These are phyloP conservation scores for Fusarium guadeloupense DNA, from an alignment of 2,329 filamentous ascomycete genomes.

Conservation along the genomic window DNA sequence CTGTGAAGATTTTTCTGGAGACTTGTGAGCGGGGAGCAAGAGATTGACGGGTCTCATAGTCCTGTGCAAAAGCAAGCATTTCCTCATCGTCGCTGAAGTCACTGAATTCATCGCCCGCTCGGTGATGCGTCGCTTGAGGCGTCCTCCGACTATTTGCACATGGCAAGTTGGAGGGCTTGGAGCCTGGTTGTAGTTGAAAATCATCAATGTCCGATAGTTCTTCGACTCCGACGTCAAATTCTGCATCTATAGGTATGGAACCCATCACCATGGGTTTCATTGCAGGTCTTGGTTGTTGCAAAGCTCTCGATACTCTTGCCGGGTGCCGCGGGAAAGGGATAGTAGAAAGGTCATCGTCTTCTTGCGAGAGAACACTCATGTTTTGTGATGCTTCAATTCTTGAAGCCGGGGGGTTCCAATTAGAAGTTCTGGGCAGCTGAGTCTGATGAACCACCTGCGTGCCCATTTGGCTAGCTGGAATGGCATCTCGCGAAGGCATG, in stretches of 20 bases:
- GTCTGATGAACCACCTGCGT: slow-evolving; percentile 64
- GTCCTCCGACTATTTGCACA: slow-evolving; percentile 22
- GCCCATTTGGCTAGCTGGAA: slow-evolving; percentile 45
- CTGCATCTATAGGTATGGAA: slow-evolving; percentile 18
- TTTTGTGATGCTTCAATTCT: slow-evolving; percentile 27
- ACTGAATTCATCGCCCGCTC: slow-evolving; percentile 51
- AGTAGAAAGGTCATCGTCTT: slow-evolving; percentile 31
- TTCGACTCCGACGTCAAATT: slow-evolving; percentile 42
- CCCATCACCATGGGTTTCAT: slow-evolving; percentile 4
- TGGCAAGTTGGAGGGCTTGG: slow-evolving; percentile 7
- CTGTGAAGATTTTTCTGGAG: slow-evolving; percentile 53
- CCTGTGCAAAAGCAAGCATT: slow-evolving; percentile 62
- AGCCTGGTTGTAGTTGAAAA: slow-evolving; percentile 31
- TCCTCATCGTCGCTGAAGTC: slow-evolving; percentile 62
- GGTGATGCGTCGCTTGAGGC: slow-evolving; percentile 31
- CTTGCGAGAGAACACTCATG: slow-evolving; percentile 40
- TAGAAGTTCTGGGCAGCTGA: slow-evolving; percentile 51
- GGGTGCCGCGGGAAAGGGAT: slow-evolving; percentile 43
- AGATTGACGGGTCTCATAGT: slow-evolving; percentile 57
- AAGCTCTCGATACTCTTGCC: slow-evolving; percentile 1
- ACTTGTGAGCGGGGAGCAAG: slow-evolving; percentile 31
- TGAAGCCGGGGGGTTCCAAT: slow-evolving; percentile 38
- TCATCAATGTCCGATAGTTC: slow-evolving; percentile 47
- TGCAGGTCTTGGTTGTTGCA: slow-evolving; percentile 5
- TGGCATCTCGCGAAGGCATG: slow-evolving; percentile 47